Base-by-base conservation (phyloP, 176 grass and related monocot genomes). In the Leersia perrieri region DNA sequence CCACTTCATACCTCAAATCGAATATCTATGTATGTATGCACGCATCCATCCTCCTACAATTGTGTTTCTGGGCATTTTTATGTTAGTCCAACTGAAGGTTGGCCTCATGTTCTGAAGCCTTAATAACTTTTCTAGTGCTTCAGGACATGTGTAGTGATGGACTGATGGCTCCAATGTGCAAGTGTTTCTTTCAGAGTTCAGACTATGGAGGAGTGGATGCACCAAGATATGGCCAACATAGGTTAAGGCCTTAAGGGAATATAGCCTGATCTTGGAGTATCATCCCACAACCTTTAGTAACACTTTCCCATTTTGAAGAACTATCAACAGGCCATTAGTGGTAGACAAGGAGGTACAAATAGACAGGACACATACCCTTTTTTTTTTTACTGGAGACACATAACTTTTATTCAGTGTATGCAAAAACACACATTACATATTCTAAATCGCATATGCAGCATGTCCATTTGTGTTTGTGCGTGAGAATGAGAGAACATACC, bases 401-500 rank as follows among this genome's bases (percentile, higher is more conserved):
- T 58, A 25, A 58, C 53, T 58, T 58, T 2, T 58, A 9, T 53
- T 22, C 16, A n/a, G 51, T 55, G 51, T 55, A n/a, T 55, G 7
- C 51, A 55, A 22, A 55, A 55, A 55, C 13, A 49, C 51, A 23
- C 51, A 57, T 57, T 57, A 23, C 22, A 57, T 23, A 23, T 57
- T 22, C 20, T 57, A 57, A 23, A 2, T 72, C n/a, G 30, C 30
- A 74, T 25, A 57, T 7, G 30, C 51, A 12, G 3, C 18, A 53
- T 73, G 70, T 29, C 35, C 13, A 18, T 41, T 10, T 13, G 31
- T 23, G 2, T 22, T 32, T 22, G 53, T 9, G 51, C 0, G 11
- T 0, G 39, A 71, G 14, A 60, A 40, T 16, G 14, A 58, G n/a
- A 3, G 11, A 13, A 15, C 8, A 62, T 85, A 82, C 91, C 82